Base-by-base conservation (phyloP, 2,329 filamentous ascomycete genomes). In the Ceratocystis destructans region DNA sequence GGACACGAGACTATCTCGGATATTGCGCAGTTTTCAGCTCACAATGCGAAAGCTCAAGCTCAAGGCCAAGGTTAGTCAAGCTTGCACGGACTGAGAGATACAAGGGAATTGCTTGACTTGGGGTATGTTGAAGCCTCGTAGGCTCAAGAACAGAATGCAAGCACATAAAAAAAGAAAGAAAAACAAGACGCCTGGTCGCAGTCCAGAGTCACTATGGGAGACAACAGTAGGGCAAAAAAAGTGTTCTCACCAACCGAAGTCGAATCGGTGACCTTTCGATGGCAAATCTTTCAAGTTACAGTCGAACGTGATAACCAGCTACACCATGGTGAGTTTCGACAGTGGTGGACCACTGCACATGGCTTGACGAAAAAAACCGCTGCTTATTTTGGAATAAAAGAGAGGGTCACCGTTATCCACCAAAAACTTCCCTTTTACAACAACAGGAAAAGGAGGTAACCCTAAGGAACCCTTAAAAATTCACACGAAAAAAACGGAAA, bases 231-330 rank as follows among this genome's bases (percentile, higher is more conserved):
- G 22, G 22, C 2, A 25, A 44, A 62, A 28, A 8, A 50, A 28
- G 48, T 67, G 44, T 20, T 67, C 66, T 67, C 66, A 67, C 66
- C 62, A 65, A 64, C 66, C 62, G 66, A 65, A 67, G 41, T 67
- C 55, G 53, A 62, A 62, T 65, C 62, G 53, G 46, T 67, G 62
- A 67, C 62, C 62, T 67, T 65, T 67, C 62, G 62, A 67, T 65
- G 53, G 55, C 66, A 68, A 66, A 48, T 46, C 22, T 62, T 66
- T 15, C 59, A 66, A 65, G 15, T 63, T 68, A 63, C 66, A 68
- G 64, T 65, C 59, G 59, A 66, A 68, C 64, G 66, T 66, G 64
- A 64, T 66, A 66, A 66, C 64, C 64, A 65, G 46, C 63, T 66
- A 68, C 66, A 68, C 66, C 59, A 63, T 66, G 57, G 46, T 68